Base-by-base conservation (phyloP, 495 filamentous ascomycete genomes). In the Penicillium longicatenatum region DNA sequence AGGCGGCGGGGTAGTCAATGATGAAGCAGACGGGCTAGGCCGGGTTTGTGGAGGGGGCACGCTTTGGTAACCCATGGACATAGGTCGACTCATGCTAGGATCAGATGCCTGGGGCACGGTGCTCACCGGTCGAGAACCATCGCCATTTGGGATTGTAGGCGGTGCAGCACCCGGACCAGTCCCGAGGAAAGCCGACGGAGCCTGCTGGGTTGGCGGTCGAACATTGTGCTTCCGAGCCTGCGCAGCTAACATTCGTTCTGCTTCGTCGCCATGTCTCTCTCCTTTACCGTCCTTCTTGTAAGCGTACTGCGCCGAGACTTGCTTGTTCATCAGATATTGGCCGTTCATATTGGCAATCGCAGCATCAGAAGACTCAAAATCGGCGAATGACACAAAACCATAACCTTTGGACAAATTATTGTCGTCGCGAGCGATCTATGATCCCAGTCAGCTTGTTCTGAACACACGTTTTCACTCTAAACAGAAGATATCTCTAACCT, bases 281-380 rank as follows among this genome's bases (percentile, higher is more conserved):
- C 93, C 93, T 75, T 97, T 96, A 43, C 95, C 94, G 66, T 98
- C 95, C 73, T 98, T 98, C 82, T 98, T 98, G 80, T 96, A 98
- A 41, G 94, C 94, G 72, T 98, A 98, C 70, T 98, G 93, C 42
- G 98, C 95, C 2, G 87, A 89, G 62, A 96, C 86, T 66, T 94
- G 87, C 74, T 97, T 96, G 77, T 96, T 97, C 85, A 95, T 94
- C 49, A 98, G 82, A 73, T 92, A 97, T 72, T 98, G 93, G 52
- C 92, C 91, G 70, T 97, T 90, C 93, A 98, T 97, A 65, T 91
- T 91, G 50, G 84, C 79, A 54, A 95, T 89, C 29, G 94, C 95
- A 55, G 90, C 89, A 64, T 98, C 94, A 20, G 91, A 93, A 57
- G 92, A 91, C 72, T 98, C 94, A 70, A 98, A 98, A 59, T 89